Evolutionary conservation across 1,284 basidiomycete species (phyloP).

Genomic region (Cutaneotrichosporon sp.): DNA sequence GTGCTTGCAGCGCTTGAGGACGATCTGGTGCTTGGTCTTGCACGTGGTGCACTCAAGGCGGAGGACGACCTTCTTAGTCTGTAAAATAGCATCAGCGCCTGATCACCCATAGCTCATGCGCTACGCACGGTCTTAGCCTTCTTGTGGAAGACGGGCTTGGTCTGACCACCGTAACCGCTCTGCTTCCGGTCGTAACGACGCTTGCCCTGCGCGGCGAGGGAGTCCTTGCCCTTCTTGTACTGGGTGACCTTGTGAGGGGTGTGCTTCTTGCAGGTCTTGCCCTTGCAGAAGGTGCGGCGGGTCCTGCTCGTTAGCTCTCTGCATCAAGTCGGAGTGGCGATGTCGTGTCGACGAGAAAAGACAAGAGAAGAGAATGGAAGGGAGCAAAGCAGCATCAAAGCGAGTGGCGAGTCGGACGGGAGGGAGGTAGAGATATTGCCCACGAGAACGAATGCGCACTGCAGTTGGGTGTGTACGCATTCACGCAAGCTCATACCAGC

Average conservation of each 20-base stretch:
- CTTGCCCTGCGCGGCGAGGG: slow-evolving; percentile 96
- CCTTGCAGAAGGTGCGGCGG: slow-evolving; percentile 73
- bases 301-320: slow-evolving; percentile 32
- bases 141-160: slow-evolving; percentile 99
- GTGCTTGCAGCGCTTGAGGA: slow-evolving; percentile 99
- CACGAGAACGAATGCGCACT: too few relatives aligned
- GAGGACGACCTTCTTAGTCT: slow-evolving; percentile 97
- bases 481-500: too few relatives aligned
- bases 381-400: too few relatives aligned
- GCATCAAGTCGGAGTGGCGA: neutral
- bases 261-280: slow-evolving; percentile 97
- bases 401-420: too few relatives aligned
- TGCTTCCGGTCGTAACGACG: slow-evolving; percentile 98
- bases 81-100: too few relatives aligned
- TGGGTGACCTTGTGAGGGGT: slow-evolving; percentile 97
- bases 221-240: slow-evolving; percentile 99
- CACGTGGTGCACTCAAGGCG: slow-evolving; percentile 96
- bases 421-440: too few relatives aligned
- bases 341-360: neutral
- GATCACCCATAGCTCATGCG: too few relatives aligned
- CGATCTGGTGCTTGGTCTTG: slow-evolving; percentile 97
- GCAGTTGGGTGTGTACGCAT: too few relatives aligned
- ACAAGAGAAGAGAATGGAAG: too few relatives aligned
- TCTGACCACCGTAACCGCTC: slow-evolving; percentile 99
- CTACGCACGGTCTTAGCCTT: slow-evolving; percentile 48